These are phyloP conservation scores for Plectosphaerella plurivora DNA, from an alignment of 2,329 filamentous ascomycete genomes.

Conservation along the genomic window DNA sequence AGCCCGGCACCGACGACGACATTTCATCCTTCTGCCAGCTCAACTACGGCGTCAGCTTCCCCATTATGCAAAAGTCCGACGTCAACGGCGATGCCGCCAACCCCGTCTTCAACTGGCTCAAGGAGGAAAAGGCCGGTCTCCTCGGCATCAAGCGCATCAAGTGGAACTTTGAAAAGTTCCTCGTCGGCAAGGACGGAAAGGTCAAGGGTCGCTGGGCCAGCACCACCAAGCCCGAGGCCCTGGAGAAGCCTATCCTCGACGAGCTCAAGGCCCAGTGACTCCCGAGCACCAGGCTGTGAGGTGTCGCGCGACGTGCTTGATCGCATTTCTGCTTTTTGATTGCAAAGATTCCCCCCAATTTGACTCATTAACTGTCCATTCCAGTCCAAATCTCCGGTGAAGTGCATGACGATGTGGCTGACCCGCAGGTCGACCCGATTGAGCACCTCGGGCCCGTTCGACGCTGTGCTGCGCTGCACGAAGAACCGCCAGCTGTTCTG, in stretches of 20 bases:
- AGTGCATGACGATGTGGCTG: too few relatives aligned
- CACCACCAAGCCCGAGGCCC: conserved; percentile 75
- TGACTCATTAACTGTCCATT: too few relatives aligned
- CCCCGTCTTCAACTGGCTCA: conserved; percentile 76
- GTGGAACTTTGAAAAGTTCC: conserved; percentile 99
- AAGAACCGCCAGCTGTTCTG: too few relatives aligned
- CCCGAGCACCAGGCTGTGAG: conserved; percentile 20
- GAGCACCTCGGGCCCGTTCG: too few relatives aligned
- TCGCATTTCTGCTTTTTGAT: too few relatives aligned
- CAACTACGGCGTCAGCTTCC: conserved; percentile 93
- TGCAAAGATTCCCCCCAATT: too few relatives aligned
- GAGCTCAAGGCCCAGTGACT: conserved; percentile 48
- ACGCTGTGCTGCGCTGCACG: too few relatives aligned
- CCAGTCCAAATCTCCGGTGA: too few relatives aligned
- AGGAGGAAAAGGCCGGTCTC: conserved; percentile 70
- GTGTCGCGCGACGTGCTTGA: not conserved
- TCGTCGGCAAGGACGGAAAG: conserved; percentile 79
- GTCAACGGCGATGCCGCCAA: conserved; percentile 83
- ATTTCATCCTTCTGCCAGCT: conserved; percentile 83
- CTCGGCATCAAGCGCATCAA: conserved; percentile 88
- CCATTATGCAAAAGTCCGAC: conserved; percentile 85
- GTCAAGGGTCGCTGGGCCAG: conserved; percentile 86
- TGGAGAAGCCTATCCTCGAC: conserved; percentile 72
- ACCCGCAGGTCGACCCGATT: too few relatives aligned
- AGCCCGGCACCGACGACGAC: conserved; percentile 77